These are phyloP conservation scores for Akanthomyces lecanii DNA, from an alignment of 2,329 filamentous ascomycete species.

Conservation along the genomic window DNA sequence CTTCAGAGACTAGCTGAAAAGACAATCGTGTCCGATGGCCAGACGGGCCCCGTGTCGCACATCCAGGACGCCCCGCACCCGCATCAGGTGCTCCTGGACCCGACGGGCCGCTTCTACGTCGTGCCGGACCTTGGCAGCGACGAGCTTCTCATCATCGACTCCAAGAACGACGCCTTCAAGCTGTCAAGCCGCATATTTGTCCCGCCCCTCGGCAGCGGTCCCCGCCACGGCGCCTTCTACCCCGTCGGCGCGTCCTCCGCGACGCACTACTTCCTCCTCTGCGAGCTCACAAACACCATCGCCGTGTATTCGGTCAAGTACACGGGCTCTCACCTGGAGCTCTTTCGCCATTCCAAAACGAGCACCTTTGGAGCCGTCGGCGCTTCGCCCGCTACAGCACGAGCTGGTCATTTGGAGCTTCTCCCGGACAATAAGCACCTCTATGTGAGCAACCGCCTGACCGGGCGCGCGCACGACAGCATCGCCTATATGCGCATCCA, in stretches of 20 bases:
- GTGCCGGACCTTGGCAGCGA: constrained; percentile 49
- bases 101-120: constrained; percentile 45
- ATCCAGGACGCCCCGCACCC: constrained; percentile 36
- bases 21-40: constrained; percentile 32
- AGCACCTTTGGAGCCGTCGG: constrained; percentile 37
- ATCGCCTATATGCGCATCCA: constrained; percentile 43
- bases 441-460: constrained; percentile 50
- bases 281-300: constrained; percentile 44
- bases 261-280: constrained; percentile 44
- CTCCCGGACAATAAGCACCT: constrained; percentile 39
- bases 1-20: constrained; percentile 33
- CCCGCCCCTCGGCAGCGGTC: constrained; percentile 39
- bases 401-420: constrained; percentile 44
- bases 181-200: constrained; percentile 33
- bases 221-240: constrained; percentile 49
- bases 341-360: constrained; percentile 35
- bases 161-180: constrained; percentile 36
- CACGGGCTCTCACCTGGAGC: constrained; percentile 30
- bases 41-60: constrained; percentile 30
- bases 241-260: constrained; percentile 29
- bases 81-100: constrained; percentile 47
- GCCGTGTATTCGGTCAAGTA: constrained; percentile 41
- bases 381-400: constrained; percentile 33
- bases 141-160: constrained; percentile 43
- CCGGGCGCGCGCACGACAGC: constrained; percentile 41